Base-by-base conservation (phyloP, 2,329 filamentous ascomycete genomes). In the Aotearoamyces nothofagi region DNA sequence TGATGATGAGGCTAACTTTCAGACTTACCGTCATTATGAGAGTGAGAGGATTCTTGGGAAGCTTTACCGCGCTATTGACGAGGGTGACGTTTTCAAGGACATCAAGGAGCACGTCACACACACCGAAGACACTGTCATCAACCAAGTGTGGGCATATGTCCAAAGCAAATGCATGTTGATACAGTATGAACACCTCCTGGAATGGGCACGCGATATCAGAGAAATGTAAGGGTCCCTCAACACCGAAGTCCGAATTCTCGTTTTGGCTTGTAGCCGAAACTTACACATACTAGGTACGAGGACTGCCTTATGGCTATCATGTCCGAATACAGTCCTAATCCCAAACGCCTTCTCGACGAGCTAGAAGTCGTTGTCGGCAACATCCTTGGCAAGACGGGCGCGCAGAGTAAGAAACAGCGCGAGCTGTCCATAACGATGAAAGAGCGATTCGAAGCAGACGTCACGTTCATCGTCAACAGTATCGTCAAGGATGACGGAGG, bases 11-110 rank as follows among this genome's bases (percentile, higher is more conserved):
- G 52, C 57, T 3, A 50, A 54, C 1, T 56, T 57, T 3, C 53
- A 60, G 35, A 52, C 55, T 4, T 56, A 61, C 15, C 50, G 52
- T 3, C 87, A 73, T 44, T 86, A 90, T 46, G 52, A 50, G 17
- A 83, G 76, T 2, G 40, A 69, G 0, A 82, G 80, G 39, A 58
- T 78, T 0, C 61, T 90, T 0, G 82, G 82, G 0, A 51, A 61
- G 4, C 56, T 92, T 0, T 90, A 79, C 45, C 69, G 79, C 2
- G 65, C 61, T 0, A 73, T 92, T 8, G 70, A 92, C 39, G 81
- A 90, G 48, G 59, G 61, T 25, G 61, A 63, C 29, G 78, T 86
- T 24, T 76, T 54, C 15, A 27, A 32, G 4, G 36, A 49, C 8
- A 39, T 52, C 11, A 42, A 44, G 33, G 26, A 36, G 22, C 33